A percentile compares a stretch with the other conserved stretches of the same genome.
Evolutionary conservation across 2,329 filamentous ascomycete species (phyloP).

Genomic region (Metarhizium robertsii): DNA sequence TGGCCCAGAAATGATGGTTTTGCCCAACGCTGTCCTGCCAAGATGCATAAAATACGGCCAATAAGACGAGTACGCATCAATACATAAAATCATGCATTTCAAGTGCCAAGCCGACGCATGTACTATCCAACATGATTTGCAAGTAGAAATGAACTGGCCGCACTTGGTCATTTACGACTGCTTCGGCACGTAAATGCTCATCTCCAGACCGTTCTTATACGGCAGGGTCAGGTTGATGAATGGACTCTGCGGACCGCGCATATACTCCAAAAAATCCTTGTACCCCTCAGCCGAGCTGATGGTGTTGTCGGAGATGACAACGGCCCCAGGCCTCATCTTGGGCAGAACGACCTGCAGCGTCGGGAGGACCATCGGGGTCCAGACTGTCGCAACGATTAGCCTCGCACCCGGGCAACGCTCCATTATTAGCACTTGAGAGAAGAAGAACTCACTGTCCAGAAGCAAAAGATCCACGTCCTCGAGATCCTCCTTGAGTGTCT

Average conservation of each 20-base stretch:
- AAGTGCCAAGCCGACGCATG: too few relatives aligned
- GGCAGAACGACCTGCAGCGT: conserved; percentile 39
- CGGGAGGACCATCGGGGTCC: conserved; percentile 45
- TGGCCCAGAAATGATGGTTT: too few relatives aligned
- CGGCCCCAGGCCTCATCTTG: conserved; percentile 33
- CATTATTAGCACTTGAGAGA: accelerated
- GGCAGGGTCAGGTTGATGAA: conserved; percentile 33
- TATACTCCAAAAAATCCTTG: conserved; percentile 35
- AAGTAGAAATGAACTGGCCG: neutral
- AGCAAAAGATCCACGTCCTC: conserved; percentile 45
- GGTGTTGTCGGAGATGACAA: conserved; percentile 42
- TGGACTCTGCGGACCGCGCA: conserved; percentile 34
- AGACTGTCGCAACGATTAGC: conserved; percentile 32
- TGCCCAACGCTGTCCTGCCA: too few relatives aligned
- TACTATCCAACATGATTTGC: too few relatives aligned
- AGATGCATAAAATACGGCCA: too few relatives aligned
- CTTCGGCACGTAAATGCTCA: conserved; percentile 11
- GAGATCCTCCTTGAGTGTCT: conserved; percentile 36
- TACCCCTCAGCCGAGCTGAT: conserved; percentile 30
- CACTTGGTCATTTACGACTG: neutral
- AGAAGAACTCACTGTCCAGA: conserved; percentile 47
- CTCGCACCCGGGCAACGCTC: neutral
- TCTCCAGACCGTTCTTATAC: conserved; percentile 21
- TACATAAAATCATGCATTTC: too few relatives aligned
- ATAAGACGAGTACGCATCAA: too few relatives aligned